Base-by-base conservation (phyloP, 192 early-diverging fungal species). In the Coemansia sp. region DNA sequence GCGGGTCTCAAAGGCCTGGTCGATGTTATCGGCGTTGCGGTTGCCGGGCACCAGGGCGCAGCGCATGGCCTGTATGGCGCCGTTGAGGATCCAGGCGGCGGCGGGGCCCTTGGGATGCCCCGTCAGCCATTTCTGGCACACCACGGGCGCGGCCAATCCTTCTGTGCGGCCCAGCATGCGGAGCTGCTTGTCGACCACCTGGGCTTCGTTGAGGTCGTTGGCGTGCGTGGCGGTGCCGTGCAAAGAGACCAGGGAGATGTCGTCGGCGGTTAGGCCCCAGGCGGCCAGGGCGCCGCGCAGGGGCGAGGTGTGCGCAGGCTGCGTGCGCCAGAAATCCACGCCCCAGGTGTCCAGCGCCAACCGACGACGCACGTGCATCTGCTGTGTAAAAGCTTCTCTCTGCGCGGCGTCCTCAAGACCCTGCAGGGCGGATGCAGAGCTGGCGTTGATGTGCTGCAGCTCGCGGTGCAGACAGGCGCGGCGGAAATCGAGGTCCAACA, bases 11-110 rank as follows among this genome's bases (percentile, higher is more conserved):
- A n/a, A n/a, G n/a, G n/a, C n/a, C 62, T 69, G 34, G 72, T 65
- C 25, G 67, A 66, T n/a, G n/a, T n/a, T n/a, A 44, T 72, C 69
- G 1, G 69, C 66, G 61, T 98, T 94, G 67, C 92, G 91, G 83
- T 98, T 98, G 34, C 95, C 95, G 9, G 95, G 95, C 37, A 95
- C 82, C 40, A 93, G 73, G 66, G 93, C 91, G 21, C 86, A 88
- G 54, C 90, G 86, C 41, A 98, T 75, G 46, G 82, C 67, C 76
- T 98, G 93, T 27, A 98, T 66, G 34, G 91, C 84, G 62, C 93
- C 90, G 83, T 94, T 98, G 66, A 92, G 84, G 93, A 95, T 95
- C 93, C 93, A 98, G 5, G 91, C 91, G 47, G 92, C 95, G 34
- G 95, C 95, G 18, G 95, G 88, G 54, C 90, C 95, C 88, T 98